Conservation (phyloP, 2,329 filamentous ascomycete species). For the Hortaea werneckii region DNA sequence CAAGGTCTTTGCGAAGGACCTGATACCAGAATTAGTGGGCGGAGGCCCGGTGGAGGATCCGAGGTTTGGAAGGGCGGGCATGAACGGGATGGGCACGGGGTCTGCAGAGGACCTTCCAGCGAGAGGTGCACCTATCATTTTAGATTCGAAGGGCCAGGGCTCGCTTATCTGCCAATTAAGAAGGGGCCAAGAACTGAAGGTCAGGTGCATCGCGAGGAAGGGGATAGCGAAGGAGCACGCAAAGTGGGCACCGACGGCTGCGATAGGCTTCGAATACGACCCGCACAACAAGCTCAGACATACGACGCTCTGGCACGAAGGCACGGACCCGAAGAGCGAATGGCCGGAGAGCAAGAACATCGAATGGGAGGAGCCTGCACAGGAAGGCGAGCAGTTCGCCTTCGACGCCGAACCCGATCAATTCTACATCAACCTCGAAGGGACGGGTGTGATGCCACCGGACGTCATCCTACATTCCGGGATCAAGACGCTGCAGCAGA, state of each 20-base stretch:
- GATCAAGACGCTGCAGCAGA: constrained; percentile 79
- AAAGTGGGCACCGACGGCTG: constrained; percentile 90
- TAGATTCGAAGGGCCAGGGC: constrained; percentile 70
- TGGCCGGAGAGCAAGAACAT: constrained; percentile 46
- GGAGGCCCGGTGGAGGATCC: constrained; percentile 53
- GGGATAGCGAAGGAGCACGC: constrained; percentile 98
- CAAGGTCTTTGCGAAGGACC: constrained; percentile 85
- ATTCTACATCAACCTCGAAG: constrained; percentile 93
- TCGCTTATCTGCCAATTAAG: constrained; percentile 83
- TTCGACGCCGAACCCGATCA: constrained; percentile 68
- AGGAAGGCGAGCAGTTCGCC: constrained; percentile 80
- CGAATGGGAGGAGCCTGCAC: constrained; percentile 65
- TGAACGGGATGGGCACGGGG: constrained; percentile 45
- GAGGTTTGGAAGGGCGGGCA: neutral
- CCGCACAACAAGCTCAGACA: constrained; percentile 93
- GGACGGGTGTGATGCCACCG: constrained; percentile 75
- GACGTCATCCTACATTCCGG: constrained; percentile 82
- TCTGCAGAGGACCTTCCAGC: constrained; percentile 47
- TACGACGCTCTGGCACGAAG: constrained; percentile 90
- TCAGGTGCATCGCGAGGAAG: constrained; percentile 93
- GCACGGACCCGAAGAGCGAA: constrained; percentile 44
- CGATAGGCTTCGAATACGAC: constrained; percentile 95
- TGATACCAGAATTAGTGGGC: constrained; percentile 54
- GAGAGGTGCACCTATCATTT: constrained; percentile 66
- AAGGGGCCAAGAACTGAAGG: constrained; percentile 77